These are phyloP conservation scores for Rhizophlyctis rosea DNA, from an alignment of 192 early-diverging fungal genomes.

Conservation along the genomic window DNA sequence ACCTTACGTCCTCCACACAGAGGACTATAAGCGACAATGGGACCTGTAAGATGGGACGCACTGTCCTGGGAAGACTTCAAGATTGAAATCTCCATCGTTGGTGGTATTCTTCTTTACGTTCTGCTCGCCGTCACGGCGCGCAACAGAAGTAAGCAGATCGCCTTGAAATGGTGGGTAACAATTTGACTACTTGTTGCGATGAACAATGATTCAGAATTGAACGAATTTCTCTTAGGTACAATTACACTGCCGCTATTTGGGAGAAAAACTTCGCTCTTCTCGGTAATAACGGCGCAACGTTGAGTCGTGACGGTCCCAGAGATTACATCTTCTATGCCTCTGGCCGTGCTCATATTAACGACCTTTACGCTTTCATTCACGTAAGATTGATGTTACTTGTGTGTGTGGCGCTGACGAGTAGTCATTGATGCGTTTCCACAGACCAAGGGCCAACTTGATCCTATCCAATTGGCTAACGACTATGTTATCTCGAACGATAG, in stretches of 20 bases:
- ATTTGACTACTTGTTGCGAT: not conserved
- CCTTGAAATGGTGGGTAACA: conserved; percentile 39
- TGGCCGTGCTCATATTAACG: conserved; percentile 67
- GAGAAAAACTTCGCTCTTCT: conserved; percentile 70
- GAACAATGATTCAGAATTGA: not conserved
- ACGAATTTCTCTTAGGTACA: conserved; percentile 17
- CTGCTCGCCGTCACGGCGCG: conserved; percentile 26
- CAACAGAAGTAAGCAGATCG: conserved; percentile 29
- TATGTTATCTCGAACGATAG: too few species aligned
- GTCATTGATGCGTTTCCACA: too few species aligned
- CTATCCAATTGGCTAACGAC: too few species aligned
- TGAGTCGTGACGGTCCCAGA: conserved; percentile 67
- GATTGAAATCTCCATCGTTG: conserved; percentile 21
- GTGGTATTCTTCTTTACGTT: conserved; percentile 22
- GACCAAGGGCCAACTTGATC: too few species aligned
- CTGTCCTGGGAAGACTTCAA: conserved; percentile 3
- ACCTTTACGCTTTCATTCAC: conserved; percentile 62
- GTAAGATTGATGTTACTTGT: too few species aligned
- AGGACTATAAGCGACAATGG: too few species aligned
- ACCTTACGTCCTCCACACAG: too few species aligned
- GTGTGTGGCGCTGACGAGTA: too few species aligned
- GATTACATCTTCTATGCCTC: conserved; percentile 76
- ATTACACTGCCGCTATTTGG: conserved; percentile 27
- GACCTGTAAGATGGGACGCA: too few species aligned
- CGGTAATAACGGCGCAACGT: conserved; percentile 55